phyloP scores from a whole-genome alignment of 2,329 filamentous ascomycete species.

The Colletotrichum sansevieriae region DNA sequence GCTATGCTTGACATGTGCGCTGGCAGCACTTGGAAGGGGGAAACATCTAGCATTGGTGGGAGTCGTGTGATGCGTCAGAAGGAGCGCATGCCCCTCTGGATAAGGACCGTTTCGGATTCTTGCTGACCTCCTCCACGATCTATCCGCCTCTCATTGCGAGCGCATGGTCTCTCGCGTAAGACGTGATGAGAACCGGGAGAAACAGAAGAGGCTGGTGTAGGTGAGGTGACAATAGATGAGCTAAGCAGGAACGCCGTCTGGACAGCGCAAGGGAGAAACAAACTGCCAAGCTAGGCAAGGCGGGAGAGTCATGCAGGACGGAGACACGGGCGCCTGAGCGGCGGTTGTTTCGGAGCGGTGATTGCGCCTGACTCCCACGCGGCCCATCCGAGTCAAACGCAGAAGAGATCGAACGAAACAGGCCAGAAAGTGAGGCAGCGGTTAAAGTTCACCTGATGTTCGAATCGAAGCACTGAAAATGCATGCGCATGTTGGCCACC shows the following conservation, averaged over 20 bases:
- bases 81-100: constrained; percentile 29
- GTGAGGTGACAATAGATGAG: constrained; percentile 3
- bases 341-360: constrained; percentile 35
- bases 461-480: constrained; percentile 33
- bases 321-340: constrained; percentile 40
- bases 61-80: constrained; percentile 33
- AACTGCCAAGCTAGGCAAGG: constrained; percentile 23
- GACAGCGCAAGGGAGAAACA: constrained; percentile 28
- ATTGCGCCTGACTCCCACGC: constrained; percentile 32
- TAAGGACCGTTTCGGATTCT: constrained; percentile 15
- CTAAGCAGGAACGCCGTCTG: constrained; percentile 6
- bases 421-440: constrained; percentile 31
- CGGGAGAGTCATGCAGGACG: constrained; percentile 29
- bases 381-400: constrained; percentile 22
- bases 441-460: constrained; percentile 38
- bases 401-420: constrained; percentile 20
- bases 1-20: constrained; percentile 39
- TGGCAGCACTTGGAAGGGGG: constrained; percentile 19
- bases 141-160: constrained; percentile 1
- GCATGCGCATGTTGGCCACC: constrained; percentile 36
- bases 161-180: not conserved
- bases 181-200: not conserved
- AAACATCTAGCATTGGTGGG: constrained; percentile 33
- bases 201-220: constrained; percentile 14
- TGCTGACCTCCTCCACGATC: constrained; percentile 35